A percentile compares a stretch with the other conserved stretches of the same genome.
Evolutionary conservation across 1,139 yeast species (phyloP).

Genomic region (Saccharomyces hybrid): DNA sequence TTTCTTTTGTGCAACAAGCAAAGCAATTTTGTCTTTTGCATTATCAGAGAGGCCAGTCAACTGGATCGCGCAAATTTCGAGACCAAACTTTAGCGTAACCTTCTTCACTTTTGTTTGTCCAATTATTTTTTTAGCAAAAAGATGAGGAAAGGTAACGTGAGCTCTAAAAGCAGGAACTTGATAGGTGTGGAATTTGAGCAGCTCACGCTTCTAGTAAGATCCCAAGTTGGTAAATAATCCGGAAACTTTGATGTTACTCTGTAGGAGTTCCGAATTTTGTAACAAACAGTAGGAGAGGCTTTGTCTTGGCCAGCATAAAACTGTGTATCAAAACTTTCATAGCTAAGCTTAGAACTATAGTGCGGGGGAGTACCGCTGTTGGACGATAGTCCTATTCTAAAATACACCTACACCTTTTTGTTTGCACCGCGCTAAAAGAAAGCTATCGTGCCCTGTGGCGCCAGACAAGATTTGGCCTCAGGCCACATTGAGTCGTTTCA

Average conservation of each 20-base stretch:
- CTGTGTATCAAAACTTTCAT: not conserved
- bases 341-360: not conserved
- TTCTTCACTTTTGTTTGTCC: not conserved
- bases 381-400: not conserved
- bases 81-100: not conserved
- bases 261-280: not conserved
- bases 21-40: not conserved
- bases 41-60: not conserved
- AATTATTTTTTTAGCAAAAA: not conserved
- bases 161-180: not conserved
- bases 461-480: not conserved
- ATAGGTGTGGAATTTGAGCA: not conserved
- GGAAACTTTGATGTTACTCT: not conserved
- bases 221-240: not conserved
- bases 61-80: not conserved
- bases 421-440: not conserved
- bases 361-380: not conserved
- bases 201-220: not conserved
- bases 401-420: not conserved
- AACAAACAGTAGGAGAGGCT: not conserved
- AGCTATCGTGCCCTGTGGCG: not conserved
- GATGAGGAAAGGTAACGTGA: not conserved
- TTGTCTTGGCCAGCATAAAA: not conserved
- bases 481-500: not conserved
- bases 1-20: not conserved